These are phyloP conservation scores for Microstroma glucosiphilum DNA, from an alignment of 1,284 basidiomycete genomes.

Conservation along the genomic window DNA sequence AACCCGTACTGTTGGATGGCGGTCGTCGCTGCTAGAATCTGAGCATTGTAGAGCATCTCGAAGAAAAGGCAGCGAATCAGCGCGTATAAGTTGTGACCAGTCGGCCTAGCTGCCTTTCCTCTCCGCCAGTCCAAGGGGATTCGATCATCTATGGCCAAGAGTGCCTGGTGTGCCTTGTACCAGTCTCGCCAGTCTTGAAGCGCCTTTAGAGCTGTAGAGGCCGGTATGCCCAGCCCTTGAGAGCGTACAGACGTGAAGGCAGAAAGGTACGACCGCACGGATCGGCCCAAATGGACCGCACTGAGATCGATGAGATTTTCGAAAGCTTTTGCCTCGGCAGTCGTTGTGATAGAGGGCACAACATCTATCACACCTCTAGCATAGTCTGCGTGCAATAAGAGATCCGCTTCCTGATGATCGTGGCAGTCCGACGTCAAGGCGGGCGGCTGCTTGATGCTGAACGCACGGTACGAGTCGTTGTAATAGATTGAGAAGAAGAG, in stretches of 20 bases:
- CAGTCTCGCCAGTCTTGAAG: not conserved
- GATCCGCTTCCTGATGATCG: not conserved
- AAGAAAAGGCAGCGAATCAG: not conserved
- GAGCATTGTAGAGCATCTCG: constrained; percentile 3
- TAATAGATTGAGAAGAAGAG: not conserved
- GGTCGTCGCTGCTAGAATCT: not conserved
- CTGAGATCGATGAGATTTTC: not conserved
- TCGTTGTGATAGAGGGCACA: not conserved
- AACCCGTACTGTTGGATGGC: not conserved
- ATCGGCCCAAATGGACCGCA: not conserved
- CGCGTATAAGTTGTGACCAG: not conserved
- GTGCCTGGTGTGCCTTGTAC: not conserved
- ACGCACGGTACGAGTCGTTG: not conserved
- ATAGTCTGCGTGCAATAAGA: not conserved
- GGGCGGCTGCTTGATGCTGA: not conserved
- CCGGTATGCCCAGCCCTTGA: not conserved
- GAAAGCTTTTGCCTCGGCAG: not conserved
- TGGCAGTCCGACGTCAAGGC: not conserved
- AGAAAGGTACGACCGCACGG: not conserved
- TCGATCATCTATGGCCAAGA: not conserved
- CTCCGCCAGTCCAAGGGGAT: not conserved
- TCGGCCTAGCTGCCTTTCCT: not conserved
- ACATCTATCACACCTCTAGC: not conserved
- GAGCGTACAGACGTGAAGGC: not conserved
- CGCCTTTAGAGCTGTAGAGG: not conserved